Conservation (phyloP, 306 rosid genomes). For the Adenanthera pavonina region DNA sequence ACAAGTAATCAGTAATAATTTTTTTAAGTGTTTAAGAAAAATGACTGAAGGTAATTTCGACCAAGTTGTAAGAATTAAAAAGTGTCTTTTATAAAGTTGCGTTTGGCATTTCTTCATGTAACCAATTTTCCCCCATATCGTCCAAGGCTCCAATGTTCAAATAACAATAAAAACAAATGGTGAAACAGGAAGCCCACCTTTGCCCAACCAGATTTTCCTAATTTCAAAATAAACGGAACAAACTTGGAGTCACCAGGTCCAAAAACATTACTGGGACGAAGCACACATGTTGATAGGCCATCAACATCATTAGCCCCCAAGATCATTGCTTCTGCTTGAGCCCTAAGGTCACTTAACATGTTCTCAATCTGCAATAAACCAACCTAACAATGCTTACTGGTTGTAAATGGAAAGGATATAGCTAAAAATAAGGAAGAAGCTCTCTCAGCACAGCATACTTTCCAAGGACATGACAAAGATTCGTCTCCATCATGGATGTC, state of each 20-base stretch:
- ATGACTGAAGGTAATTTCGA: constrained; percentile 9
- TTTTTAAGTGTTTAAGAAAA: constrained; percentile 15
- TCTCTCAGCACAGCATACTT: constrained; percentile 55
- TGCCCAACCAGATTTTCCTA: constrained; percentile 72
- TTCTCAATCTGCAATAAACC: constrained; percentile 63
- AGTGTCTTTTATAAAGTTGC: constrained; percentile 18
- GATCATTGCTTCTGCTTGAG: constrained; percentile 88
- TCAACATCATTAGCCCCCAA: constrained; percentile 70
- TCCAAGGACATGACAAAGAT: constrained; percentile 65
- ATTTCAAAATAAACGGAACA: constrained; percentile 57
- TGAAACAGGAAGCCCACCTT: constrained; percentile 58
- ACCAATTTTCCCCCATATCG: background rate
- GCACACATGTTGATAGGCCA: constrained; percentile 86
- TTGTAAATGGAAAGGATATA: constrained; percentile 33
- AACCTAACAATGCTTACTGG: constrained; percentile 35
- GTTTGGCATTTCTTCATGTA: background rate
- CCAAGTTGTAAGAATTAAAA: constrained; percentile 15
- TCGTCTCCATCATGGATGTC: constrained; percentile 53
- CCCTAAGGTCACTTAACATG: constrained; percentile 73
- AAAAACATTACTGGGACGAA: constrained; percentile 87
- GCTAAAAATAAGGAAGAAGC: constrained; percentile 25
- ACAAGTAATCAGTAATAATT: background rate
- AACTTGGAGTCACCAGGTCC: constrained; percentile 81
- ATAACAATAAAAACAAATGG: background rate
- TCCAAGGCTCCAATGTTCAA: constrained; percentile 1